Evolutionary conservation across 2,329 filamentous ascomycete species (phyloP), one percentile per base, ranked within the genome.

Genomic region (Torrubiella hemipterigena): DNA sequence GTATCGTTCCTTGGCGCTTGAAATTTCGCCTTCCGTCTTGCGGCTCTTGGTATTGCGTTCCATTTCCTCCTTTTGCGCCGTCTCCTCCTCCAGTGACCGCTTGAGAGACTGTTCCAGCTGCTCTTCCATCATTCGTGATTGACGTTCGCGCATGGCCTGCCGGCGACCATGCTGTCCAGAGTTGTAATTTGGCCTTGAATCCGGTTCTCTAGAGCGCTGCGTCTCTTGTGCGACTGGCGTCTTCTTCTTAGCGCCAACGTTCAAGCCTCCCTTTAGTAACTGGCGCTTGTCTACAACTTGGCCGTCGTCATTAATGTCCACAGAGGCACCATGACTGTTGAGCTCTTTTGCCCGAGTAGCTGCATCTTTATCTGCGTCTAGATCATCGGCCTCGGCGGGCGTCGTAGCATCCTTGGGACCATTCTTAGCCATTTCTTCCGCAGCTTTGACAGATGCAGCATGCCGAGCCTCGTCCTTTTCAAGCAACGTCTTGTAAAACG

Each of bases 231-330:
- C 44, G 7, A 32, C 39, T 17, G 67, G 58, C 8, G 50, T 46
- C 50, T 74, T 75, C 42, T 77, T 76, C 49, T 73, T 78, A 1
- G 68, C 61, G 30, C 68, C 67, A 13, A 91, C 58, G 44, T 93
- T 93, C 31, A 93, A 64, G 17, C 83, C 83, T 6, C 81, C 79
- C 28, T 62, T 68, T 6, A 93, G 67, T 7, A 91, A 61, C 50
- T 91, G 77, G n/a, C 82, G 67, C 61, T 86, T 89, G 50, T 93
- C 83, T 17, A 84, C 78, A 2, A 91, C 77, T 48, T 87, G 74
- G 0, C 83, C 83, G 23, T 91, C 83, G 38, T 91, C 83, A 45
- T 89, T 89, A 44, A 89, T 56, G 7, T 74, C 69, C 23, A 91
- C 69, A 4, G 63, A 59, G 1, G 58, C 75, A 39, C 61, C 73